A percentile compares a stretch with the other conserved stretches of the same genome.
Evolutionary conservation across 176 grass and related monocot genomes (phyloP).

Genomic region (Carex cristatella): DNA sequence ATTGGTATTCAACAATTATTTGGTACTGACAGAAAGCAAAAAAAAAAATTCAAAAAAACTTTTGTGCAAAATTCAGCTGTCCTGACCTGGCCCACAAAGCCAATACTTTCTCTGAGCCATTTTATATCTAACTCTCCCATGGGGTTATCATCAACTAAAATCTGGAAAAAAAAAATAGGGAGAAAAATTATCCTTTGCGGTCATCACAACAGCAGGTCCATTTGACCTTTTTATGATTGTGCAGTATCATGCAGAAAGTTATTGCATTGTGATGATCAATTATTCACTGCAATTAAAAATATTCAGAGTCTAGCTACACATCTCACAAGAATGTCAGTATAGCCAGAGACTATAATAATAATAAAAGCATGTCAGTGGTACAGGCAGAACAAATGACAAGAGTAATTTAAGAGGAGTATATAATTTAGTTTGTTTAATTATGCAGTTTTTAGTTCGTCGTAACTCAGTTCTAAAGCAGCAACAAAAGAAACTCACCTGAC

Average conservation of each 20-base stretch:
- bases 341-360: too few relatives aligned
- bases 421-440: not conserved
- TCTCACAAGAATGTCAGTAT: too few relatives aligned
- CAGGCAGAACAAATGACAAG: not conserved
- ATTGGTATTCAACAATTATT: not conserved
- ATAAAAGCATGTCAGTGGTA: not conserved
- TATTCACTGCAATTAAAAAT: not conserved
- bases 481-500: constrained; percentile 59
- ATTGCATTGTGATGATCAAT: not conserved
- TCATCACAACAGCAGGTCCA: not conserved
- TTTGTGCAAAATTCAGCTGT: not conserved
- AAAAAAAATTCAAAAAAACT: not conserved
- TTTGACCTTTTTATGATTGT: not conserved
- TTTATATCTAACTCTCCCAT: constrained; percentile 64
- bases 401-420: not conserved
- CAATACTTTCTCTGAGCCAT: constrained; percentile 96
- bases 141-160: constrained; percentile 72
- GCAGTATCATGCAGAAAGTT: not conserved
- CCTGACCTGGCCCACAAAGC: constrained; percentile 80
- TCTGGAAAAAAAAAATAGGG: constrained; percentile 30
- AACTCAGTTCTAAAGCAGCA: not conserved
- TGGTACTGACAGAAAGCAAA: not conserved
- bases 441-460: not conserved
- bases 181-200: not conserved
- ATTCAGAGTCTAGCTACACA: not conserved